Evolutionary conservation across 2,329 filamentous ascomycete species (phyloP), one percentile per base, ranked within the genome.

Genomic region (Hirsutella thompsonii): DNA sequence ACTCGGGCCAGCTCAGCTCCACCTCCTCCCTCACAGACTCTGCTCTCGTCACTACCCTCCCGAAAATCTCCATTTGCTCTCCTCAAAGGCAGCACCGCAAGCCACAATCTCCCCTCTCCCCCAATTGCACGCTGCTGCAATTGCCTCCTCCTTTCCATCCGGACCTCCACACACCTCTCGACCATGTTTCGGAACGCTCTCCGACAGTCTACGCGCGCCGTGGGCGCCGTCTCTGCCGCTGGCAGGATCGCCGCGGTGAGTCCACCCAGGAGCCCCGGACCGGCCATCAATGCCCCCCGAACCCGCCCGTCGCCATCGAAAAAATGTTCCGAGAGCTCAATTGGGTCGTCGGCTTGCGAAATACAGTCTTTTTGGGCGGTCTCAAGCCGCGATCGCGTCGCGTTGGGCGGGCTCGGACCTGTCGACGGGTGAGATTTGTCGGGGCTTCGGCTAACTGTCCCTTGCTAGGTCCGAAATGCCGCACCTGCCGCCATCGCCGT

Each of bases 111-210:
- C 70, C 71, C 67, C 73, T 75, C 72, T 62, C n/a, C 63, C 58
- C 62, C 74, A 76, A 73, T 76, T 77, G 72, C 72, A 68, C 64
- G 56, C 56, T 50, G 61, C 63, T 70, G 75, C 75, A 78, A 77
- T 79, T 79, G 76, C 67, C 18, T 68, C 67, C 64, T n/a, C 64
- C 62, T 65, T 33, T 67, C 59, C 60, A 59, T 66, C 61, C 60
- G 65, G 62, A 69, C 65, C 60, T 61, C 64, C 59, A 69, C 56
- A 67, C 59, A 66, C 66, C 68, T 72, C 68, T 47, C 58, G 55
- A 74, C 66, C 72, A 95, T 96, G 90, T 94, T 95, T 79, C 87
- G 90, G 74, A 94, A 85, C 81, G 89, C 90, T 76, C 79, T 96
- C 73, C 81, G 89, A 76, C 88, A 94, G 78, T 93, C 88, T 69